These are phyloP conservation scores for Fusarium musae DNA, from an alignment of 2,329 filamentous ascomycete genomes.

Conservation along the genomic window DNA sequence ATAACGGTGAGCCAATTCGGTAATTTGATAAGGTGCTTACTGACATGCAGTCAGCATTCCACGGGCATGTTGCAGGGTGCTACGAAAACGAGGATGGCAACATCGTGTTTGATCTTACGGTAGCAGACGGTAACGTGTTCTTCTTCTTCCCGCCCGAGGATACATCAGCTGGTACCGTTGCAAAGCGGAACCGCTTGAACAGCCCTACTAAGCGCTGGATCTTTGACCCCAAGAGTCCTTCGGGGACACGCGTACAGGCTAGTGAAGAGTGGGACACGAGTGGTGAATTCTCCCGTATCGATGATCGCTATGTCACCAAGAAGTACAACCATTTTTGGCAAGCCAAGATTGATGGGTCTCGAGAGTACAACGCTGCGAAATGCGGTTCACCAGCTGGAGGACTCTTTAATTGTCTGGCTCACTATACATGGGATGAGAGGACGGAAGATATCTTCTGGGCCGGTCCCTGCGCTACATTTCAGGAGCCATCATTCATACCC, in stretches of 20 bases:
- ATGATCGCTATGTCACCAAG: constrained; percentile 11
- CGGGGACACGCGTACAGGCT: background rate
- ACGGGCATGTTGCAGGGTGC: constrained; percentile 19
- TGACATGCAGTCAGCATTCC: constrained; percentile 14
- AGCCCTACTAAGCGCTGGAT: background rate
- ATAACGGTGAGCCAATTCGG: background rate
- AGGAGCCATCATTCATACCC: constrained; percentile 13
- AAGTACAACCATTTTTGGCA: constrained; percentile 23
- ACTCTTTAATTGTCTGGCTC: constrained; percentile 8
- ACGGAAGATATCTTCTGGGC: constrained; percentile 3
- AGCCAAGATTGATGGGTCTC: background rate
- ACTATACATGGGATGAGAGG: constrained; percentile 11
- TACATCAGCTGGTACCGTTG: background rate
- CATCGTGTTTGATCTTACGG: constrained; percentile 20
- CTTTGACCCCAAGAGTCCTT: background rate
- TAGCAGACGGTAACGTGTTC: constrained; percentile 22
- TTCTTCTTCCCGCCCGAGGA: constrained; percentile 18
- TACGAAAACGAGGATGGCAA: constrained; percentile 20
- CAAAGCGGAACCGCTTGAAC: background rate
- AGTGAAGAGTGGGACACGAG: background rate
- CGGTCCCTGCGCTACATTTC: background rate
- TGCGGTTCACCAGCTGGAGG: background rate
- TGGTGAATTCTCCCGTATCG: constrained; percentile 14
- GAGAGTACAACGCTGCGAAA: background rate
- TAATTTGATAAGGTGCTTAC: background rate